phyloP scores from a whole-genome alignment of 2,329 filamentous ascomycete genomes.

The Clonostachys rosea region DNA sequence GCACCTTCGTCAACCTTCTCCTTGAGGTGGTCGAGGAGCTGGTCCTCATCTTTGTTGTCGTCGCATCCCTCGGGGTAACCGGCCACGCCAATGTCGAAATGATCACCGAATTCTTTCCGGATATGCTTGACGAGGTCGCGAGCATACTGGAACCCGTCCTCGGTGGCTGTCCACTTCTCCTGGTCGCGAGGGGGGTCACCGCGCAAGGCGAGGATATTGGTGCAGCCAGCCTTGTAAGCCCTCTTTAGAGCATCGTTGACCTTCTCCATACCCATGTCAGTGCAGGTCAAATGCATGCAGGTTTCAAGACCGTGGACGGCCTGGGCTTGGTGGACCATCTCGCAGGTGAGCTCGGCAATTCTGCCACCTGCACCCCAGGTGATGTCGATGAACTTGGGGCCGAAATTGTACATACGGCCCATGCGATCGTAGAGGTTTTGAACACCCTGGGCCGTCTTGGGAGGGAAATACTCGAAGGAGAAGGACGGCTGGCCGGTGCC shows the following conservation, averaged over 20 bases:
- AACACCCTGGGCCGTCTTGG: constrained; percentile 94
- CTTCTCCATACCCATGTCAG: constrained; percentile 91
- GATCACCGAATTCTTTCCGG: constrained; percentile 59
- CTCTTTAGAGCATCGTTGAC: constrained; percentile 83
- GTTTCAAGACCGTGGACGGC: constrained; percentile 94
- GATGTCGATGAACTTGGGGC: constrained; percentile 94
- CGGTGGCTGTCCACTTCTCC: constrained; percentile 86
- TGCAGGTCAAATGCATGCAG: constrained; percentile 98
- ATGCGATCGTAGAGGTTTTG: constrained; percentile 99
- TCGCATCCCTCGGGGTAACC: constrained; percentile 96
- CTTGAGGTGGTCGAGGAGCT: constrained; percentile 86
- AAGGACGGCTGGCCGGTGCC: constrained; percentile 79
- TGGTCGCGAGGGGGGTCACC: constrained; percentile 92
- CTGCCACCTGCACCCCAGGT: constrained; percentile 97
- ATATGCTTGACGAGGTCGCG: constrained; percentile 87
- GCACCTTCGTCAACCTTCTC: constrained; percentile 95
- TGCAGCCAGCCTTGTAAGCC: constrained; percentile 93
- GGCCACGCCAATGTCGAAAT: constrained; percentile 97
- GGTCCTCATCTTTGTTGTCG: constrained; percentile 82
- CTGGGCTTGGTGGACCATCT: constrained; percentile 96
- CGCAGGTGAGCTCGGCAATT: constrained; percentile 86
- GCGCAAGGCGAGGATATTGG: constrained; percentile 90
- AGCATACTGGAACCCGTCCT: constrained; percentile 86
- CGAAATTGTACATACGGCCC: constrained; percentile 96
- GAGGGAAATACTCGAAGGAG: constrained; percentile 99